Base-by-base conservation (phyloP, 1,284 basidiomycete species). In the Rugosomyces carneus region DNA sequence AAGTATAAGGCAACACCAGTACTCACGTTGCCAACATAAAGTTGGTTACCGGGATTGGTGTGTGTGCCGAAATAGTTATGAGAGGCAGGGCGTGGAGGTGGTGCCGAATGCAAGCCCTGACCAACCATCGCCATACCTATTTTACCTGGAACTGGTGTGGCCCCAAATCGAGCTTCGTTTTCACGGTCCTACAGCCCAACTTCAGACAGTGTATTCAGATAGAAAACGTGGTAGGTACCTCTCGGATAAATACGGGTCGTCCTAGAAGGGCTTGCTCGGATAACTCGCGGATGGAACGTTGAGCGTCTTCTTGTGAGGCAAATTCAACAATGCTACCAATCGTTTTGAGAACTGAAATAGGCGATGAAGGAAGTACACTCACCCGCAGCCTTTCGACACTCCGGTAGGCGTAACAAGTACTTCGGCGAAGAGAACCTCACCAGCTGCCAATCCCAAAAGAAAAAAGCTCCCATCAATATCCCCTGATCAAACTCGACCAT, bases 381-480 rank as follows among this genome's bases (percentile, higher is more conserved):
- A 95, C 93, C 93, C 93, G 82, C 95, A 97, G 65, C 94, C 95
- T 68, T 98, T 99, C 38, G 93, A 96, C 53, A 94, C 82, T 47
- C 95, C 95, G 32, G 90, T 94, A 7, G 95, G 95, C 7, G 95
- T 95, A 56, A 93, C 76, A 60, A 99, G 81, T 54, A 99, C 93
- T 80, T 99, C 95, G 75, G 95, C 90, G 80, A 98, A 98, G 65
- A 95, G 84, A 63, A 98, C 93, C 75, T 94, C 88, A 73, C 91
- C 91, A 85, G 88, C 91, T 93, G 80, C 75, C 76, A 76, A 80
- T 72, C 79, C 80, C 78, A 80, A 82, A 79, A 64, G 55, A 31
- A 69, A 26, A 88, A 82, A 85, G 76, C 78, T 80, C 81, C 81
- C 78, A 84, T 87, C 80, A 88, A 86, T 86, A 80, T 85, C 82